Base-by-base conservation (phyloP, 768 basidiomycete species). In the Strobilomyces dryophilus region DNA sequence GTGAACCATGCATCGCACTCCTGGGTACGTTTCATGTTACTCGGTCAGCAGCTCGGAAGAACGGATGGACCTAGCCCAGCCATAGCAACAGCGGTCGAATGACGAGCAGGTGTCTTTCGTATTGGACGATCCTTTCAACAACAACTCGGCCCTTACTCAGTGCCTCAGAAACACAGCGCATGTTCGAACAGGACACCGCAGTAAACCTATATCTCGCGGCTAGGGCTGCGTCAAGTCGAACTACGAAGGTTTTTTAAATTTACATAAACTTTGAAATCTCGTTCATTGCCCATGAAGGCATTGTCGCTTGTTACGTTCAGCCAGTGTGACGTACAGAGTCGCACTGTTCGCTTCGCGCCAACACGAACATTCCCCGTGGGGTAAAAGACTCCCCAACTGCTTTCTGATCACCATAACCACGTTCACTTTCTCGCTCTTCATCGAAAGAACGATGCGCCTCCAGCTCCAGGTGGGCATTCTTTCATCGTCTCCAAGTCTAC, bases 381-480 rank as follows among this genome's bases (percentile, higher is more conserved):
- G 20, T 32, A 18, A 37, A 6, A 51, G 8, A 45, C 54, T 59
- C 53, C 15, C 45, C 17, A 50, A 42, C 27, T n/a, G 60, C 26
- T n/a, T n/a, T n/a, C n/a, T n/a, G 27, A 27, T 8, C 8, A 27
- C 8, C 27, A 27, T 27, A 27, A 27, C 8, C n/a, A n/a, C n/a
- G 27, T 27, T 8, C 27, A 27, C 27, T 27, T 27, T 27, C 27
- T 4, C 39, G 49, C 51, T 52, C 24, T 42, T 55, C 37, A 40
- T 63, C 18, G 63, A 56, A 26, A 51, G 42, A 32, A 47, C 27
- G 27, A 27, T 27, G 27, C 27, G 47, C 18, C 39, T 52, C 37
- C 58, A 45, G n/a, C 11, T 53, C 1, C 55, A 58, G 46, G 63
- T 55, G 21, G 8, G 27, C 17, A 15, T 57, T 20, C 3, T n/a